phyloP scores from a whole-genome alignment of 495 filamentous ascomycete species.

The Penicillium fimorum region DNA sequence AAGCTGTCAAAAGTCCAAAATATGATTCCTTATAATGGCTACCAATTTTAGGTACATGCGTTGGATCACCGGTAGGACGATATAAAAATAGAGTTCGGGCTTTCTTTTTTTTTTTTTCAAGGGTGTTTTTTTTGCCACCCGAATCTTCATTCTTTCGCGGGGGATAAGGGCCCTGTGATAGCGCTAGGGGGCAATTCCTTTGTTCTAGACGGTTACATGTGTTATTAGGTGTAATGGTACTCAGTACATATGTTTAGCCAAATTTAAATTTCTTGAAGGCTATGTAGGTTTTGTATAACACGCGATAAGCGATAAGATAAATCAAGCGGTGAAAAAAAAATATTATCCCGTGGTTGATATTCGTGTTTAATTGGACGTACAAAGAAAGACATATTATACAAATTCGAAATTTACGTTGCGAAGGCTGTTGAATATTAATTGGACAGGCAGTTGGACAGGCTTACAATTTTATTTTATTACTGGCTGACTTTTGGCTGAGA shows the following conservation, averaged over 20 bases:
- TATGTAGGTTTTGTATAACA: neutral
- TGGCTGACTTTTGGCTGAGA: neutral
- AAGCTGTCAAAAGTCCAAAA: no score
- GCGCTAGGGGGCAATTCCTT: neutral
- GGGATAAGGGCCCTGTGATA: constrained; percentile 21
- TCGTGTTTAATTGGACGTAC: neutral
- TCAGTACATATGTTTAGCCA: neutral
- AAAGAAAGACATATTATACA: neutral
- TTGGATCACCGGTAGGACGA: no score
- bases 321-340: constrained; percentile 20
- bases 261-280: neutral
- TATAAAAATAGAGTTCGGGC: neutral
- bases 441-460: neutral
- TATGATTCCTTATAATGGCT: no score
- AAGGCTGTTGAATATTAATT: neutral
- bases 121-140: constrained; percentile 16
- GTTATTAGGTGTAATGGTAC: neutral
- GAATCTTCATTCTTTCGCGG: constrained; percentile 20
- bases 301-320: constrained; percentile 28
- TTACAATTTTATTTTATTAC: neutral
- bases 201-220: neutral
- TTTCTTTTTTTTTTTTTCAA: neutral
- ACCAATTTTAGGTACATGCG: no score
- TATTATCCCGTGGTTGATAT: neutral
- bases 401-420: neutral